Evolutionary conservation across 2,329 filamentous ascomycete genomes (phyloP).

Genomic region (Trichoderma koningii): DNA sequence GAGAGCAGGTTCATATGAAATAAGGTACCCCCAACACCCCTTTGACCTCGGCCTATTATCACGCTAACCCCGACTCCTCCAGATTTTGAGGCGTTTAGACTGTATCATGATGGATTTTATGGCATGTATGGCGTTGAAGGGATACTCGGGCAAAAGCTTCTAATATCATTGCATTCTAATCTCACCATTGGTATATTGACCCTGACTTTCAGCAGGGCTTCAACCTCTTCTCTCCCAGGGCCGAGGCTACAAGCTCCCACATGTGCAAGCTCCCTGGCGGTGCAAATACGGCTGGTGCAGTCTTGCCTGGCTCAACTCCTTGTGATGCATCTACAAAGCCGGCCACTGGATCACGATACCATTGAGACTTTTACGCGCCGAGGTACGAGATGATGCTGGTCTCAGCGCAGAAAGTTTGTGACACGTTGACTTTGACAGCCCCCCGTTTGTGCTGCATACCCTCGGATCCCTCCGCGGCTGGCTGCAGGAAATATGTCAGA

Average conservation of each 20-base stretch:
- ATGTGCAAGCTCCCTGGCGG: not conserved
- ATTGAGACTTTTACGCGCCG: not conserved
- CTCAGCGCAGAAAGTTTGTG: slow-evolving; percentile 9
- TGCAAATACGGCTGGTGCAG: not conserved
- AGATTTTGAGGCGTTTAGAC: slow-evolving; percentile 40
- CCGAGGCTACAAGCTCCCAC: slow-evolving; percentile 1
- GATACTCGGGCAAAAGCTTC: slow-evolving; percentile 27
- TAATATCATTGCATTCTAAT: slow-evolving; percentile 27
- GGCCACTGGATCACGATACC: not conserved
- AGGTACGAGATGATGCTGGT: not conserved
- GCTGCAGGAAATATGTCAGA: slow-evolving; percentile 20
- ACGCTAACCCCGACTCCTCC: slow-evolving; percentile 27
- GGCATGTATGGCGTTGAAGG: slow-evolving; percentile 30
- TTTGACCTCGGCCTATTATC: not conserved
- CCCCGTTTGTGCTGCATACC: not conserved
- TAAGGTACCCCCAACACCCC: slow-evolving; percentile 59
- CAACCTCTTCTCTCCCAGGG: not conserved
- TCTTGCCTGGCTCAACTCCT: not conserved
- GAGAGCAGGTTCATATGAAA: slow-evolving; percentile 94
- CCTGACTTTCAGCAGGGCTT: not conserved
- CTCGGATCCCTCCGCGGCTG: slow-evolving; percentile 16
- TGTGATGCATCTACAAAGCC: not conserved
- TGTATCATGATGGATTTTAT: slow-evolving; percentile 20
- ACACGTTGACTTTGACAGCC: slow-evolving; percentile 14
- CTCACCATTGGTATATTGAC: not conserved